Base-by-base conservation (phyloP, 768 basidiomycete genomes). In the Nidularia pulvinata region DNA sequence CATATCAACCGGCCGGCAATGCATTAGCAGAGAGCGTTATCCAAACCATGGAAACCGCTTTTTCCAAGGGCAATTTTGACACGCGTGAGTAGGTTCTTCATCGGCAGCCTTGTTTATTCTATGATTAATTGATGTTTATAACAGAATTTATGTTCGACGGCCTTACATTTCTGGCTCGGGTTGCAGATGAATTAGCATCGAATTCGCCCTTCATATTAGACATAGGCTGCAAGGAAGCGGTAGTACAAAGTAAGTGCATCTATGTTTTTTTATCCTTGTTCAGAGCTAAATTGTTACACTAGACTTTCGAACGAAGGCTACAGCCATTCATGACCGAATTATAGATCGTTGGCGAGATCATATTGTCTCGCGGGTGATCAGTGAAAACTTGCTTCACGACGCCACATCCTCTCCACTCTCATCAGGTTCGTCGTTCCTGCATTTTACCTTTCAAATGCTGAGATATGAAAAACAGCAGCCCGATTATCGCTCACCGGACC, bases 291-390 rank as follows among this genome's bases (percentile, higher is more conserved):
- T n/a, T n/a, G n/a, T n/a, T n/a, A n/a, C n/a, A n/a, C 36, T 50
- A 89, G 89, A 71, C 36, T 86, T 89, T 64, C 76, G 74, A 55
- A 61, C 68, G 35, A 68, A 73, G 36, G 65, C 78, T 42, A 57
- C 64, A 32, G 62, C 60, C 1, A 60, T 87, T 5, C 77, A 81
- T 56, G 66, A 77, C 46, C 70, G 63, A 25, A 74, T 81, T 9
- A 68, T 85, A 54, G 69, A 76, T 54, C 73, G 70, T 46, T 89
- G 89, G 89, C 74, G 77, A 60, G 65, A 74, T 33, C 58, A 69
- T 48, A 71, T 70, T n/a, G 68, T 83, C 33, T 62, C 68, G 7
- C 58, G 51, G 5, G 65, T 75, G 51, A 54, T 78, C 13, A 55
- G 57, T 35, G 61, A 70, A 46, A 61, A 66, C 56, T 59, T 59